Percentiles rank a stretch among this genome's conserved stretches.
Evolutionary conservation across 2,329 filamentous ascomycete species (phyloP).

Genomic region (Diaporthe australafricana): DNA sequence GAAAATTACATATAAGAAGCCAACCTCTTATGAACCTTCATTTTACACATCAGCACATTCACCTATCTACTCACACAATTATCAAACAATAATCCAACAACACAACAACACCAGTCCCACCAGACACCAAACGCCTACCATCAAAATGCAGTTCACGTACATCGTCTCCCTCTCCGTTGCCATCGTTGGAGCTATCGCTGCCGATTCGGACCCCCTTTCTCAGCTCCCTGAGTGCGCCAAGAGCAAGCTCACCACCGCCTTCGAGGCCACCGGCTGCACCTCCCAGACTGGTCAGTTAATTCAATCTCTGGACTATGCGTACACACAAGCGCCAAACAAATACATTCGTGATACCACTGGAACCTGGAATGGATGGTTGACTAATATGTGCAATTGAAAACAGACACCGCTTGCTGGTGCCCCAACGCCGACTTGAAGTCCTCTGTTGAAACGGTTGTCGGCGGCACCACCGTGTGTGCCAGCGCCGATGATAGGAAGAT

Average conservation of each 20-base stretch:
- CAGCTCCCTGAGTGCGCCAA: not conserved
- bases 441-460: not conserved
- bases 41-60: not conserved
- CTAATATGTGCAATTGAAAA: not conserved
- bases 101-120: not conserved
- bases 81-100: not conserved
- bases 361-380: not conserved
- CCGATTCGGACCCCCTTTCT: not conserved
- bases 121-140: not conserved
- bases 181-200: not conserved
- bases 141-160: conserved; percentile 15
- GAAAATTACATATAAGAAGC: not conserved
- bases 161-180: conserved; percentile 7
- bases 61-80: not conserved
- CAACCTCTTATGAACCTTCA: not conserved
- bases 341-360: not conserved
- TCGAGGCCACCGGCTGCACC: conserved; percentile 9
- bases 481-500: not conserved
- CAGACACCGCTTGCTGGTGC: conserved; percentile 18
- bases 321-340: not conserved
- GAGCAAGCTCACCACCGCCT: not conserved
- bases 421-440: not conserved
- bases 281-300: conserved; percentile 3
- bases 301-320: not conserved
- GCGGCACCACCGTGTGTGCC: not conserved